Percentiles rank a stretch among this genome's conserved stretches.
Conservation (phyloP, 208 protist genomes). For the Acanthamoeba royreba region DNA sequence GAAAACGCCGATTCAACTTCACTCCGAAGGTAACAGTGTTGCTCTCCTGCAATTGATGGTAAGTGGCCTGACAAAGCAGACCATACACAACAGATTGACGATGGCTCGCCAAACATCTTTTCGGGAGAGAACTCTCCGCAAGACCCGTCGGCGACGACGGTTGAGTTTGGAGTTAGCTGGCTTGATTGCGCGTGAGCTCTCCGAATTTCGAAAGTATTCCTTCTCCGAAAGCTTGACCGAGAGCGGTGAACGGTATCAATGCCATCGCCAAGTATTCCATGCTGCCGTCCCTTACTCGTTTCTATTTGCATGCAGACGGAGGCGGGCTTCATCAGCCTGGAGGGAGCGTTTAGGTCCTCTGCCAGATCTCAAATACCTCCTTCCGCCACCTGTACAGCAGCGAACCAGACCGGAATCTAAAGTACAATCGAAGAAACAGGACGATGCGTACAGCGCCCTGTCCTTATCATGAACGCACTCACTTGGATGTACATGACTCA, state of each 20-base stretch:
- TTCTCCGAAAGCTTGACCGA: neutral
- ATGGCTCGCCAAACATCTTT: neutral
- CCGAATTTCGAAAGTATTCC: neutral
- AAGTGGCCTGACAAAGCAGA: neutral
- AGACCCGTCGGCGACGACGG: neutral
- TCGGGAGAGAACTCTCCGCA: neutral
- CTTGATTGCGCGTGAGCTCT: neutral
- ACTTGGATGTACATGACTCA: too few relatives aligned
- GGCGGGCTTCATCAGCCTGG: neutral
- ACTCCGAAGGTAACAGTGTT: neutral
- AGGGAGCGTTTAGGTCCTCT: neutral
- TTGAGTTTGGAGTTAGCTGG: slow-evolving; percentile 1
- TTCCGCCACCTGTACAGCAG: neutral
- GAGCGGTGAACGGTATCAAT: neutral
- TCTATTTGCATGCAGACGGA: neutral
- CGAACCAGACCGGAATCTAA: neutral
- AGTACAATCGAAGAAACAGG: neutral
- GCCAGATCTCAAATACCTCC: neutral
- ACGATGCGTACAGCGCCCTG: neutral
- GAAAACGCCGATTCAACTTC: neutral
- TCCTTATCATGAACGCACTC: neutral
- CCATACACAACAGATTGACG: neutral
- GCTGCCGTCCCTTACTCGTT: too few relatives aligned
- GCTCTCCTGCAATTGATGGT: neutral
- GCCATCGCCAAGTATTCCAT: neutral